phyloP scores from a whole-genome alignment of 768 basidiomycete species.

The Vararia minispora region DNA sequence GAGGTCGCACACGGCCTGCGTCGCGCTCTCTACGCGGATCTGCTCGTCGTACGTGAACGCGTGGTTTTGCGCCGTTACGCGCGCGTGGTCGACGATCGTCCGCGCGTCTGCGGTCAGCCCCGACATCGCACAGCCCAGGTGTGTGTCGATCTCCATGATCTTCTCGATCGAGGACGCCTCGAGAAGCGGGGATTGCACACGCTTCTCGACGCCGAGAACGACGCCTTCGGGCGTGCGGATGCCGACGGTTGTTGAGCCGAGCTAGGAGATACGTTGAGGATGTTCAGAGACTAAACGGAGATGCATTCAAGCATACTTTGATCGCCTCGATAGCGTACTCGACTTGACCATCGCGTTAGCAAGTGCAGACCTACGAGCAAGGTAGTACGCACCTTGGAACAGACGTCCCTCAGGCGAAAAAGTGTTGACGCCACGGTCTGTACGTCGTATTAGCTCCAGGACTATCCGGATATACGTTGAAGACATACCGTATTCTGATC shows the following conservation, averaged over 20 bases:
- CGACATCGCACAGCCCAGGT: slow-evolving; percentile 98
- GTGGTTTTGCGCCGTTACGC: slow-evolving; percentile 94
- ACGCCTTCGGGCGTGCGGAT: slow-evolving; percentile 86
- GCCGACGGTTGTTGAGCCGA: slow-evolving; percentile 96
- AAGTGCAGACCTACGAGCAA: slow-evolving; percentile 3
- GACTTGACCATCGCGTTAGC: slow-evolving; percentile 36
- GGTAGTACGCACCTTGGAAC: slow-evolving; percentile 71
- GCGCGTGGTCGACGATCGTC: slow-evolving; percentile 99
- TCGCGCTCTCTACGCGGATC: slow-evolving; percentile 96
- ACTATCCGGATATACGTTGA: background rate
- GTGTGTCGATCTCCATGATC: slow-evolving; percentile 98
- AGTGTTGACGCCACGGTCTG: slow-evolving; percentile 96
- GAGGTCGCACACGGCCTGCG: slow-evolving; percentile 96
- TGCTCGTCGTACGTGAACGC: slow-evolving; percentile 92
- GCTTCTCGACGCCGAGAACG: slow-evolving; percentile 94
- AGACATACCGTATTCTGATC: slow-evolving; percentile 80
- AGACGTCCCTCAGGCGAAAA: slow-evolving; percentile 98
- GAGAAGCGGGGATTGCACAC: slow-evolving; percentile 91
- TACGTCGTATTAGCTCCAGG: background rate
- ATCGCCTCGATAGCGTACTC: slow-evolving; percentile 99
- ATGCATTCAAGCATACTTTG: slow-evolving; percentile 48
- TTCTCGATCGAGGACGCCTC: slow-evolving; percentile 96
- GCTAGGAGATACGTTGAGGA: slow-evolving; percentile 33
- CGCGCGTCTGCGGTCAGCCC: slow-evolving; percentile 95
- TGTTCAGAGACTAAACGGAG: background rate